Percentiles rank a stretch among this genome's conserved stretches.
Evolutionary conservation across 1,139 yeast species (phyloP).

Genomic region (Kodamaea suecica): DNA sequence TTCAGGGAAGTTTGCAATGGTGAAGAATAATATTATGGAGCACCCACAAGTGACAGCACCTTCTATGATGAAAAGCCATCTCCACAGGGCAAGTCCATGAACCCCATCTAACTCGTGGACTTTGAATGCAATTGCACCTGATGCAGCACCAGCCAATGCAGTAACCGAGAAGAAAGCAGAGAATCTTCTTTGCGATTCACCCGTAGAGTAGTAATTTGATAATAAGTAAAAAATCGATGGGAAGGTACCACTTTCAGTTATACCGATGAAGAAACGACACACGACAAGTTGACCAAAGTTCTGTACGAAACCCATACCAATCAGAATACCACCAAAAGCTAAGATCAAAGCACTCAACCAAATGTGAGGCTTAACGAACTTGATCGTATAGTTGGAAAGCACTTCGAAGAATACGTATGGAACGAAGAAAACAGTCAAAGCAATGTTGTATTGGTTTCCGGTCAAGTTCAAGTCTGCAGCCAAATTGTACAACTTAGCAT

Average conservation of each 20-base stretch:
- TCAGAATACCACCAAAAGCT: constrained; percentile 59
- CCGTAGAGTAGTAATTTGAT: constrained; percentile 52
- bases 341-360: constrained; percentile 59
- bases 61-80: constrained; percentile 72
- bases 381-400: constrained; percentile 61
- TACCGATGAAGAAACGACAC: constrained; percentile 62
- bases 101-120: constrained; percentile 38
- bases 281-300: constrained; percentile 58
- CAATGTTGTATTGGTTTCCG: constrained; percentile 61
- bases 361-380: constrained; percentile 58
- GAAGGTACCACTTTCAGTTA: constrained; percentile 67
- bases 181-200: constrained; percentile 67
- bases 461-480: constrained; percentile 46
- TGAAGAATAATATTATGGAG: constrained; percentile 56
- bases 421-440: constrained; percentile 67
- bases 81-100: constrained; percentile 54
- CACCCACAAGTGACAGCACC: constrained; percentile 66
- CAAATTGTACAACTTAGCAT: constrained; percentile 69
- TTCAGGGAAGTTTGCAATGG: constrained; percentile 62
- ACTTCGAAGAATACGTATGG: constrained; percentile 70
- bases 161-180: constrained; percentile 58
- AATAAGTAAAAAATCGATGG: constrained; percentile 71
- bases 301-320: constrained; percentile 63
- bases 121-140: constrained; percentile 43
- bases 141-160: constrained; percentile 41